Percentiles rank a stretch among this genome's conserved stretches.
Evolutionary conservation across 495 filamentous ascomycete species (phyloP).

Genomic region (Baudoinia panamericana): DNA sequence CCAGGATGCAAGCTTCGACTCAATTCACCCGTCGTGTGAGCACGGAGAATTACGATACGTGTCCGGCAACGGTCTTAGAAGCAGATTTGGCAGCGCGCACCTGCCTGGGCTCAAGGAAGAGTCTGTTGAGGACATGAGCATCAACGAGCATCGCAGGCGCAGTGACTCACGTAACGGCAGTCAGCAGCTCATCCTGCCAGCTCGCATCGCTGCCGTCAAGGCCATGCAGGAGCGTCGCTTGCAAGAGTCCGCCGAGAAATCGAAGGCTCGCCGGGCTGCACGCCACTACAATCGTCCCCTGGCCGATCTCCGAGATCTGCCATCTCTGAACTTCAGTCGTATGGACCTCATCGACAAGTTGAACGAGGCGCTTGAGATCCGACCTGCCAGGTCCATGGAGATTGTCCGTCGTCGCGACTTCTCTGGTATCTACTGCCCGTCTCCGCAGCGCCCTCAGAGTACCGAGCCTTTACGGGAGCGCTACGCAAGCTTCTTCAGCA

Average conservation of each 20-base stretch:
- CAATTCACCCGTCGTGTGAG: background rate
- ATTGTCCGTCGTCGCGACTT: constrained; percentile 16
- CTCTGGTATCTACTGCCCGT: constrained; percentile 20
- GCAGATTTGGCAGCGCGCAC: constrained; percentile 19
- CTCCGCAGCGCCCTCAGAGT: constrained; percentile 21
- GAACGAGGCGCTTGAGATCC: constrained; percentile 26
- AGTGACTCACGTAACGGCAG: constrained; percentile 17
- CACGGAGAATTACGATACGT: constrained; percentile 18
- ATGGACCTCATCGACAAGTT: constrained; percentile 29
- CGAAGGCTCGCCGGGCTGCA: constrained; percentile 18
- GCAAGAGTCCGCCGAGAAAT: constrained; percentile 19
- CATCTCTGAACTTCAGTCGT: constrained; percentile 31
- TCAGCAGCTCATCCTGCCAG: constrained; percentile 22
- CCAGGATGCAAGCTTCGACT: constrained; percentile 7
- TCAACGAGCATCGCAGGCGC: constrained; percentile 18
- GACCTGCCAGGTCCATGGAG: constrained; percentile 23
- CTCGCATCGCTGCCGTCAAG: constrained; percentile 21
- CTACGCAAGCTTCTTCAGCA: constrained; percentile 29
- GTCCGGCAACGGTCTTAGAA: constrained; percentile 8
- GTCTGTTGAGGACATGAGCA: constrained; percentile 29
- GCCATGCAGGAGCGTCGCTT: constrained; percentile 21
- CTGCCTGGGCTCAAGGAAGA: constrained; percentile 30
- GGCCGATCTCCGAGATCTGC: constrained; percentile 24
- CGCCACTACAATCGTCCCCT: constrained; percentile 19
- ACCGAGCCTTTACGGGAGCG: constrained; percentile 25